These are phyloP conservation scores for Nicotiana otophora DNA, from an alignment of 257 asterid genomes.

Conservation along the genomic window DNA sequence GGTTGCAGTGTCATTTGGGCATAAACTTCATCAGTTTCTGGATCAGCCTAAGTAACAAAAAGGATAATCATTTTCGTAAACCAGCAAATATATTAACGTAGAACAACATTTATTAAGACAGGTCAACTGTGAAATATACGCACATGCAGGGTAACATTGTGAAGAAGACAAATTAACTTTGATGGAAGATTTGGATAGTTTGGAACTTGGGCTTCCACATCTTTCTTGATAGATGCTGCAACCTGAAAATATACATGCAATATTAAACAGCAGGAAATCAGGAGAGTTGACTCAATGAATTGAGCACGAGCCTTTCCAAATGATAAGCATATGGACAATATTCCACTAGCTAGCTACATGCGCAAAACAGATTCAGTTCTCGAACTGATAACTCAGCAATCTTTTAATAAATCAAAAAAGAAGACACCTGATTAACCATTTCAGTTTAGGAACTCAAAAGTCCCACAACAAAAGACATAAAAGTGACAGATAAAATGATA, in stretches of 20 bases:
- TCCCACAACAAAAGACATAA: background rate
- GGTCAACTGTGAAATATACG: background rate
- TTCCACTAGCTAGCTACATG: background rate
- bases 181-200: conserved; percentile 95
- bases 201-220: conserved; percentile 67
- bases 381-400: background rate
- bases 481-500: no score
- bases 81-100: background rate
- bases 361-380: background rate
- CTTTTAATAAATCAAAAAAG: background rate
- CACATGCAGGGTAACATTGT: conserved; percentile 91
- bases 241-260: conserved; percentile 41
- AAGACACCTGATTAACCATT: background rate
- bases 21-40: conserved; percentile 93
- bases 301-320: background rate
- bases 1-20: conserved; percentile 99
- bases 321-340: background rate
- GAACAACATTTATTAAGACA: background rate
- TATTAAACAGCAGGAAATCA: background rate
- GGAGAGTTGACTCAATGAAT: background rate
- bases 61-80: background rate
- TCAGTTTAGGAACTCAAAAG: background rate
- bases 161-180: conserved; percentile 79
- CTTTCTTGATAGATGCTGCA: conserved; percentile 96
- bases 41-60: conserved; percentile 62